Evolutionary conservation across 2,329 filamentous ascomycete genomes (phyloP), one percentile per base, ranked within the genome.

Genomic region (Chaetomiaceae sp.): DNA sequence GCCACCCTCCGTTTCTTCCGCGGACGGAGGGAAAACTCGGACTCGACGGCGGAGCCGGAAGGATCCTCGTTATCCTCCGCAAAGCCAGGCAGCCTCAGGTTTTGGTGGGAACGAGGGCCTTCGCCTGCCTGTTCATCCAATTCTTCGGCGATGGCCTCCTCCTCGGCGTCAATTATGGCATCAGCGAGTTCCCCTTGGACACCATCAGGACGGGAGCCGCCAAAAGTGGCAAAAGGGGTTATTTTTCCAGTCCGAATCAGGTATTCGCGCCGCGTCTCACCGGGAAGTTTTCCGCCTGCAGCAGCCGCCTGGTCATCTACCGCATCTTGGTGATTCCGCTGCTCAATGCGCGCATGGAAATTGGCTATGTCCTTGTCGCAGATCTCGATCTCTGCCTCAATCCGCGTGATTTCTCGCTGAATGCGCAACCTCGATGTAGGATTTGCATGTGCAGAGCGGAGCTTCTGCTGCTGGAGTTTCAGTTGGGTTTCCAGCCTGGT

Each of bases 181-280:
- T 91, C 85, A 10, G 87, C 86, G 14, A 96, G 74, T 55, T 85
- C 85, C 2, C 86, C 86, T 40, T 85, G 77, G 2, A 84, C 76
- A 3, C 79, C 82, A 25, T 81, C 75, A 3, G 76, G 76, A 1
- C 84, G 73, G n/a, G 81, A 77, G 13, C 81, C 78, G 23, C 83
- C 83, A 62, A 95, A 80, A 58, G 86, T 88, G 7, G 90, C 88
- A 65, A 99, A 99, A 0, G 94, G 94, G 0, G 94, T 99, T 61
- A 99, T 97, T 71, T 97, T 97, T 56, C 94, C 94, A 0, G 92
- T 99, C 25, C 94, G 84, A 44, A 99, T 94, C 42, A 99, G 79
- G 66, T 88, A 99, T 42, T 96, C 91, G 46, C 91, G 82, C 56
- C 89, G 84, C 21, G 81, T 90, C 72, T 97, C 94, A 55, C 88